Evolutionary conservation across 352 stramenopile genomes (phyloP).

Genomic region (Phytophthora hibernalis): DNA sequence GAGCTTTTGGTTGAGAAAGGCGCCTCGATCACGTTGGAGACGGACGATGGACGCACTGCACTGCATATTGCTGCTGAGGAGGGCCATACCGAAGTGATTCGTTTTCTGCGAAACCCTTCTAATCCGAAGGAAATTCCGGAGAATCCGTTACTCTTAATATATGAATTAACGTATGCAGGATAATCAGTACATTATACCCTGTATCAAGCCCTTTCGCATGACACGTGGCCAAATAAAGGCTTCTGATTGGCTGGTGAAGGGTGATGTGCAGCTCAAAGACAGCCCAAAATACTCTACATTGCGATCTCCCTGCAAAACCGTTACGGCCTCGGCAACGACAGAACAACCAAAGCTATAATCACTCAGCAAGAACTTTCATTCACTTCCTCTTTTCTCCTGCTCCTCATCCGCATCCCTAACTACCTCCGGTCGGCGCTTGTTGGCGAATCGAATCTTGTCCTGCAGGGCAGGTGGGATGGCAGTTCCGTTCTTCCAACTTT

Average conservation of each 20-base stretch:
- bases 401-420: background rate
- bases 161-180: no score
- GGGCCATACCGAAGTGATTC: no score
- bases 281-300: background rate
- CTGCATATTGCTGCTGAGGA: no score
- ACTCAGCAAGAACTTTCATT: background rate
- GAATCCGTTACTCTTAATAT: no score
- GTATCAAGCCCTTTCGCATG: background rate
- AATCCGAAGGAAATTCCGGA: no score
- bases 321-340: background rate
- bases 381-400: background rate
- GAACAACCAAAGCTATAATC: background rate
- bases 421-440: background rate
- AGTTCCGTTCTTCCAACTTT: constrained; percentile 17
- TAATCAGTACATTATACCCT: background rate
- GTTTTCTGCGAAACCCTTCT: no score
- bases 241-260: no score
- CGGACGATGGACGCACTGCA: no score
- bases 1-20: no score
- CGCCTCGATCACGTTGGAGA: no score
- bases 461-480: constrained; percentile 8
- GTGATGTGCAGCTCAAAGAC: background rate
- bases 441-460: constrained; percentile 10
- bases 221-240: background rate
- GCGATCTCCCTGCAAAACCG: background rate